These are phyloP conservation scores for Aspergillus sp. DNA, from an alignment of 2,329 filamentous ascomycete species.

Conservation along the genomic window DNA sequence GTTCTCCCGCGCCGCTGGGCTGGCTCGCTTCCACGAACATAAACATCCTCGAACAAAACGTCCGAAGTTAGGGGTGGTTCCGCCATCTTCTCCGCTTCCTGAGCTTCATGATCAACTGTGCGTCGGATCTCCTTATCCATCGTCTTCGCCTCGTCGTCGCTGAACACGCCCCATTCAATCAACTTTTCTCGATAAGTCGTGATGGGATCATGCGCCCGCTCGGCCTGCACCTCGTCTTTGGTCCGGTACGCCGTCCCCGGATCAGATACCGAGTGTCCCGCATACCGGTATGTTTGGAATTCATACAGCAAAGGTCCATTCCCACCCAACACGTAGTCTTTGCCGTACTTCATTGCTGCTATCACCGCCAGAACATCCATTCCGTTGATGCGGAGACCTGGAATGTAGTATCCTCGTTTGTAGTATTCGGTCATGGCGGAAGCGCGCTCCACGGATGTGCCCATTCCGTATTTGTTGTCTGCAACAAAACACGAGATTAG, in stretches of 20 bases:
- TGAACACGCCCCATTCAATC: constrained; percentile 83
- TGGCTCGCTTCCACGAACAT: constrained; percentile 81
- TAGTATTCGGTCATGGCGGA: constrained; percentile 97
- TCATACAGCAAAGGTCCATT: constrained; percentile 93
- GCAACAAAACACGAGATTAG: constrained; percentile 46
- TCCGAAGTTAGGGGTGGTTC: constrained; percentile 72
- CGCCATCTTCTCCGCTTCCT: constrained; percentile 81
- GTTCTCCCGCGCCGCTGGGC: constrained; percentile 80
- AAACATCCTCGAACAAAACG: constrained; percentile 92
- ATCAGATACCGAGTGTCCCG: constrained; percentile 98
- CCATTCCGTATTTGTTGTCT: constrained; percentile 99
- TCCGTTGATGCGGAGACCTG: constrained; percentile 95
- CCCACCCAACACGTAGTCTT: constrained; percentile 75
- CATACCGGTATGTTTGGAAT: constrained; percentile 97
- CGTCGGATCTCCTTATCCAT: constrained; percentile 88
- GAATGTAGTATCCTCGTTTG: constrained; percentile 98
- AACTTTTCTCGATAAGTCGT: constrained; percentile 94
- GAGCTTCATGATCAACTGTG: constrained; percentile 83
- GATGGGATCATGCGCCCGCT: constrained; percentile 90
- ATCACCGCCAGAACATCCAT: constrained; percentile 98
- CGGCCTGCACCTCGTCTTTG: constrained; percentile 96
- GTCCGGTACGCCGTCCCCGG: constrained; percentile 97
- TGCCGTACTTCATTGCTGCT: constrained; percentile 86
- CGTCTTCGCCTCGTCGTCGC: constrained; percentile 88
- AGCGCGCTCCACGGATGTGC: constrained; percentile 86